Evolutionary conservation across 1,139 yeast genomes (phyloP), one percentile per base, ranked within the genome.

Genomic region (Kurtzmaniella quercitrusa): DNA sequence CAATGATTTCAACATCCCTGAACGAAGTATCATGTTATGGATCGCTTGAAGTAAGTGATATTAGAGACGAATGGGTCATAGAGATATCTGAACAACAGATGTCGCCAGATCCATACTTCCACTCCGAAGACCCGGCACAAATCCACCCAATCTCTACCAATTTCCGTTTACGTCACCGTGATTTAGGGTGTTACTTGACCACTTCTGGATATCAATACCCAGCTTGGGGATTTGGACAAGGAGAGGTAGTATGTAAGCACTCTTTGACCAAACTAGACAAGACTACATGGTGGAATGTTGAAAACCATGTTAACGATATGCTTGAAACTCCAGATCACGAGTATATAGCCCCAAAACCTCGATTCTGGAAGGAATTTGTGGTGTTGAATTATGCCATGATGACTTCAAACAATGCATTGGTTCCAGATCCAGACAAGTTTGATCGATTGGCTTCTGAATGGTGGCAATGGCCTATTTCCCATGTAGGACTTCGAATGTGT

Each of bases 401-500:
- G 67, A 81, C 90, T 1, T 79, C 89, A 0, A 85, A 85, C 55
- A 85, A 80, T 58, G 94, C 91, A 0, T 66, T 85, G 43, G 72
- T 84, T 3, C 91, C 93, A 0, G 94, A 85, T 58, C 75, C 73
- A 2, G 87, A 85, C 54, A 84, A 82, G 52, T 69, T 62, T 49
- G 94, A 85, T 54, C 67, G 64, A 37, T 65, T 85, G 48, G 81
- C 89, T 1, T 82, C 90, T 12, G 63, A 71, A 45, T 84, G 90
- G 80, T 85, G 93, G 91, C 84, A 85, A 65, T 85, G 94, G 94
- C 91, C 93, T 33, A 68, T 79, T 6, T 60, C 81, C 44, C 65
- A 71, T 34, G 61, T 70, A 16, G 94, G 94, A 4, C 66, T 85
- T 45, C 70, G 93, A 54, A 79, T 85, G 87, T 78, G 86, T 52